A percentile compares a stretch with the other conserved stretches of the same genome.
Conservation (phyloP, 305 asterid genomes). For the Fraxinus nigra region DNA sequence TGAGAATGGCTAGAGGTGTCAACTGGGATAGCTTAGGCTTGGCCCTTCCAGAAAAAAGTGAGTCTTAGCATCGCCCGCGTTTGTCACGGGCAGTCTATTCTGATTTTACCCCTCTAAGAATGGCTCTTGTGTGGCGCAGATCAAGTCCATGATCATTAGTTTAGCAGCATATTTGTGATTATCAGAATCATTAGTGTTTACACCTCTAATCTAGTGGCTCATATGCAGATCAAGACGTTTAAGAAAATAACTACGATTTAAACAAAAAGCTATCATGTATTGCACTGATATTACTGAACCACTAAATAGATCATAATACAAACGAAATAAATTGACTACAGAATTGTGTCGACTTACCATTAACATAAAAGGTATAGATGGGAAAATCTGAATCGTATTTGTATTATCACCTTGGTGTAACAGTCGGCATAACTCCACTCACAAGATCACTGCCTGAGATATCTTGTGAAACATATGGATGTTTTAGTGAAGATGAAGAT, state of each 20-base stretch:
- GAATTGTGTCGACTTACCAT: slow-evolving; percentile 13
- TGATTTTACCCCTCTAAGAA: neutral
- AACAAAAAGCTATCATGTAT: neutral
- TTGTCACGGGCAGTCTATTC: neutral
- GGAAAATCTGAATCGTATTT: neutral
- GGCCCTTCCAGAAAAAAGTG: neutral
- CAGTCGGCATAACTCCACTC: slow-evolving; percentile 62
- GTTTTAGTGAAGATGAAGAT: slow-evolving; percentile 38
- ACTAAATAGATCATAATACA: slow-evolving; percentile 12
- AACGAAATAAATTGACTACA: slow-evolving; percentile 22
- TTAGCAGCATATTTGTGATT: neutral
- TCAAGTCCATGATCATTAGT: neutral
- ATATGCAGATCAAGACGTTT: neutral
- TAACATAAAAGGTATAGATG: neutral
- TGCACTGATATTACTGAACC: neutral
- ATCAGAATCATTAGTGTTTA: neutral
- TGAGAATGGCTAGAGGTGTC: neutral
- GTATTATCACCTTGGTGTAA: slow-evolving; percentile 58
- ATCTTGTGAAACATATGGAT: slow-evolving; percentile 57
- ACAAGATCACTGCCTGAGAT: slow-evolving; percentile 78
- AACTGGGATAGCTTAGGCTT: neutral
- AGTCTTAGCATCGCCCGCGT: neutral
- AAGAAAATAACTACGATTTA: neutral
- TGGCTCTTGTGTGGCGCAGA: neutral
- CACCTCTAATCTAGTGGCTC: neutral